A percentile compares a stretch with the other conserved stretches of the same genome.
These are phyloP conservation scores for Colletotrichum cordylinicola DNA, from an alignment of 2,329 filamentous ascomycete genomes.

Conservation along the genomic window DNA sequence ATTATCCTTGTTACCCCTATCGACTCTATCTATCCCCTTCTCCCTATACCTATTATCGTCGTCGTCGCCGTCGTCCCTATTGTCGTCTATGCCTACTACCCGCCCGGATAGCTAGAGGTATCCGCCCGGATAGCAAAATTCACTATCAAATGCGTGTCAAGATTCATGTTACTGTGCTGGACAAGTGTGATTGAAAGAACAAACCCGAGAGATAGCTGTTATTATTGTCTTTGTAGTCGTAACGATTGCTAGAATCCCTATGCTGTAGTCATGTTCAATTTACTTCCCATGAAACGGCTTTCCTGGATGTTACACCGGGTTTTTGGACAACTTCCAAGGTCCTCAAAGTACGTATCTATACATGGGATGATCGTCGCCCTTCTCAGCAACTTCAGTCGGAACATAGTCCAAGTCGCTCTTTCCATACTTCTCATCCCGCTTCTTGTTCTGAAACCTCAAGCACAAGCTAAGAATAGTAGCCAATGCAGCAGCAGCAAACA, in stretches of 20 bases:
- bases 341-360: conserved; percentile 6
- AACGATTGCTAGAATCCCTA: not conserved
- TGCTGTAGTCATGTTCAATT: not conserved
- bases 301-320: not conserved
- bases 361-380: conserved; percentile 18
- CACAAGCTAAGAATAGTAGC: conserved; percentile 9
- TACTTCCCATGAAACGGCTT: not conserved
- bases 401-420: conserved; percentile 18
- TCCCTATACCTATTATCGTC: too few relatives aligned
- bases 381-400: conserved; percentile 1
- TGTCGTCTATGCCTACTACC: too few relatives aligned
- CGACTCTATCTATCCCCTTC: too few relatives aligned
- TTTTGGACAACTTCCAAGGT: not conserved
- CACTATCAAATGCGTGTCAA: not conserved
- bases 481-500: conserved; percentile 31
- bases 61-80: too few relatives aligned
- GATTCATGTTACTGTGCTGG: not conserved
- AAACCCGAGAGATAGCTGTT: not conserved
- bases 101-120: too few relatives aligned
- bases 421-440: conserved; percentile 14
- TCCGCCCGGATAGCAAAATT: too few relatives aligned
- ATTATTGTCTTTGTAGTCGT: not conserved
- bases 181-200: not conserved
- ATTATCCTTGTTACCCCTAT: too few relatives aligned
- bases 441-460: conserved; percentile 17